These are phyloP conservation scores for Colletotrichum tropicale DNA, from an alignment of 2,329 filamentous ascomycete genomes.

Conservation along the genomic window DNA sequence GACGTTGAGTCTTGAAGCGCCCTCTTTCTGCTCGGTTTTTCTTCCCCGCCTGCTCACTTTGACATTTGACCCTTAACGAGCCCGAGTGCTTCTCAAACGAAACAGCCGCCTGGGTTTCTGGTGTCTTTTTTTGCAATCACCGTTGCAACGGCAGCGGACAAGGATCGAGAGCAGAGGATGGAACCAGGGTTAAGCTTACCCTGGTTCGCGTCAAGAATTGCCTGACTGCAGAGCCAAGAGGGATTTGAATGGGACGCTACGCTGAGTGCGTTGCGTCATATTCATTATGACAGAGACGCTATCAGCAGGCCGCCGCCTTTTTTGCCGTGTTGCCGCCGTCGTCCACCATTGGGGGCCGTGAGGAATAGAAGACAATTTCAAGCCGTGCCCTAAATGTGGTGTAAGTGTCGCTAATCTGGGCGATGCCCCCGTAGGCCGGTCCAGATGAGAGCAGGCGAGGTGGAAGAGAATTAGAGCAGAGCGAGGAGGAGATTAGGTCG, in stretches of 20 bases:
- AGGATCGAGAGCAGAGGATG: neutral
- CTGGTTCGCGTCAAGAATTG: neutral
- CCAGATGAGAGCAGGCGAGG: neutral
- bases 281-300: neutral
- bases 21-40: neutral
- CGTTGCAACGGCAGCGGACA: slow-evolving; percentile 1
- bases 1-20: neutral
- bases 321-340: neutral
- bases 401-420: neutral
- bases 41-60: neutral
- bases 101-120: neutral
- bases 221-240: slow-evolving; percentile 6
- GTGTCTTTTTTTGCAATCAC: neutral
- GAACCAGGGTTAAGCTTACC: slow-evolving; percentile 6
- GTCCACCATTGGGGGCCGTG: neutral
- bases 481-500: neutral
- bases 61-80: neutral
- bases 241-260: slow-evolving; percentile 7
- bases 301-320: neutral
- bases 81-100: neutral
- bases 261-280: slow-evolving; percentile 12
- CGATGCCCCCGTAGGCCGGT: neutral
- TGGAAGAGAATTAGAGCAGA: neutral
- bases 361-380: neutral
- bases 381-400: neutral